Base-by-base conservation (phyloP, 345 rosid genomes). In the Barbarea vulgaris region DNA sequence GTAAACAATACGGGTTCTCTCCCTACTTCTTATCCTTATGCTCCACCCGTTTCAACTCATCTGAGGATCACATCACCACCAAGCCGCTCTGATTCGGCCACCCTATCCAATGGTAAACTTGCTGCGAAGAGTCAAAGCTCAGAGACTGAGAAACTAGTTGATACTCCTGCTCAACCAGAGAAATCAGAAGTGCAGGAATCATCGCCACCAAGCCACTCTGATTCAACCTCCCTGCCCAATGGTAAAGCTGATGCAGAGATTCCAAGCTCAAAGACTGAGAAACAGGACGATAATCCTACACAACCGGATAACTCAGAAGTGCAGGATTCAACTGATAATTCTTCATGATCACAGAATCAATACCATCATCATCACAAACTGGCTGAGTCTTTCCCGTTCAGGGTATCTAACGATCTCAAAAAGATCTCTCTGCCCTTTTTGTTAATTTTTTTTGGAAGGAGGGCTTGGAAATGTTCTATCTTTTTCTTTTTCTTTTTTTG, bases 21-120 rank as follows among this genome's bases (percentile, higher is more conserved):
- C 10, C 78, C 84, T 64, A 21, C 48, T 42, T 47, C 83, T 21
- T 24, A 80, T 61, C 33, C 83, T 30, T 33, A 79, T 58, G 84
- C 83, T 77, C 44, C 88, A 7, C 72, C 90, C 50, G 79, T 84
- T 39, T 48, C 82, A 80, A 73, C 73, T 73, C 80, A 77, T 79
- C 83, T 82, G 64, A 78, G 61, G 59, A 79, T 63, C 52, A 61
- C 80, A 37, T 27, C 79, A 4, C 81, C 82, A 21, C 73, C 78
- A 18, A 51, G 65, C 72, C 70, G 48, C 53, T 68, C 84, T 71
- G 72, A 47, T 70, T 25, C 65, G 2, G 11, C 39, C 14, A 46
- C 69, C 55, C 7, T 54, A 31, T 34, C 75, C 34, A 62, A 63
- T 70, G 76, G 74, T 47, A 63, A 69, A 64, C 67, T 62, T 0